Evolutionary conservation across 1,284 basidiomycete species (phyloP), one percentile per base, ranked within the genome.

Genomic region (Leccinum subatratum): DNA sequence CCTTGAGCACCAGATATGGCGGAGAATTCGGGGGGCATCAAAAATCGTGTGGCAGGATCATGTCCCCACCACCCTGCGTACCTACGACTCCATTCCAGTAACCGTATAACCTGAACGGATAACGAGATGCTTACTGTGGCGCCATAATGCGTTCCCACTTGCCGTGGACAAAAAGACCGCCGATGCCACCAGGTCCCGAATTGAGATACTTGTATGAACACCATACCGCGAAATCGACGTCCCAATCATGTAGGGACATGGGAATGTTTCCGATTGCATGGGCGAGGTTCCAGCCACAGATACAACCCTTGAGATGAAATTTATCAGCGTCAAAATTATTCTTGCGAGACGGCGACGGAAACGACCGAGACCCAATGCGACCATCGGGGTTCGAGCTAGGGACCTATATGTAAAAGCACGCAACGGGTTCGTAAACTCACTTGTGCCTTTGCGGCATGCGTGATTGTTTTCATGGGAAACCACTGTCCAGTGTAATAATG

Each of bases 31-130:
- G 90, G 82, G 18, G 90, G 90, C 96, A 98, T 98, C 67, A 87
- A 82, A 81, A 99, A 99, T 51, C 97, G 90, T 48, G 94, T 96
- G 66, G 81, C 77, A 25, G 88, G 84, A 74, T 95, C 88, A 77
- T 98, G 95, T 60, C 97, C 96, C 94, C 95, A 99, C 96, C 96
- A 99, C 42, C 97, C 96, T 25, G 95, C 91, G 67, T 90, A 89
- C 74, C 96, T 94, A 72, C 32, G 65, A 32, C 32, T 59, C 22
- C 63, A 62, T 48, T 68, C 60, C 18, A 67, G 54, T 32, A 71
- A 67, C 51, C 37, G 45, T 59, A 65, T 64, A 66, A 69, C 63
- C 62, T 63, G 63, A 67, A 65, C 63, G 58, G 66, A 66, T 45
- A 72, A 66, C 62, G 48, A 67, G 63, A 68, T 69, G 68, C 82